These are phyloP conservation scores for Knoxdaviesia proteae DNA, from an alignment of 2,329 filamentous ascomycete genomes.

Conservation along the genomic window DNA sequence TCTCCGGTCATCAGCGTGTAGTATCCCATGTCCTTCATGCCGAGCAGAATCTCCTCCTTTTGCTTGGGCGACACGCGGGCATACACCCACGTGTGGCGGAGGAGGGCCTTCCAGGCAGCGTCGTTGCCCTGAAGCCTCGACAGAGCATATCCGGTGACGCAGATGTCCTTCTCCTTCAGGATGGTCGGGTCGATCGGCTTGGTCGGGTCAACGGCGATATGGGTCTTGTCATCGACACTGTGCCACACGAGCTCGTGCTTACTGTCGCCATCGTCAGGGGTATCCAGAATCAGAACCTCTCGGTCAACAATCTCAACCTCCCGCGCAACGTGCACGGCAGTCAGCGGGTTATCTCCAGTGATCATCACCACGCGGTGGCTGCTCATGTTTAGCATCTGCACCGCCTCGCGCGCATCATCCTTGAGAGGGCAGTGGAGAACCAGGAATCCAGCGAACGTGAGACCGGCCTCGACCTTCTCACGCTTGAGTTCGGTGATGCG, in stretches of 20 bases:
- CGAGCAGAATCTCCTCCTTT: conserved; percentile 95
- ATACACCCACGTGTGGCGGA: conserved; percentile 91
- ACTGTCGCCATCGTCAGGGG: conserved; percentile 70
- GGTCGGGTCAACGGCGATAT: conserved; percentile 66
- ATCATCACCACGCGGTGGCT: conserved; percentile 99
- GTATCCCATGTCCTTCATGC: conserved; percentile 89
- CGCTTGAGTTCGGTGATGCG: conserved; percentile 88
- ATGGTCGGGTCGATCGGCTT: conserved; percentile 66
- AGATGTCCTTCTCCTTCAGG: conserved; percentile 71
- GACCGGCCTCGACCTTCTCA: conserved; percentile 67
- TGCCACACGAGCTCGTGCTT: conserved; percentile 79
- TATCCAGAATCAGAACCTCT: conserved; percentile 83
- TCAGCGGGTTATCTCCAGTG: conserved; percentile 92
- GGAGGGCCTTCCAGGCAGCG: conserved; percentile 50
- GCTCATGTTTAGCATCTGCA: conserved; percentile 95
- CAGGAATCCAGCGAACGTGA: conserved; percentile 86
- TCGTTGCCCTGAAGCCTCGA: conserved; percentile 64
- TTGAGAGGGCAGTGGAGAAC: conserved; percentile 91
- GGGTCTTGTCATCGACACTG: conserved; percentile 77
- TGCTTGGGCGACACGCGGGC: conserved; percentile 96
- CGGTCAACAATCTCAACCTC: conserved; percentile 96
- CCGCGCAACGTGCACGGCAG: conserved; percentile 82
- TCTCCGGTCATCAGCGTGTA: conserved; percentile 98
- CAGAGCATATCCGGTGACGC: conserved; percentile 85
- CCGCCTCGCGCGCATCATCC: conserved; percentile 81